Evolutionary conservation across 441 rosid genomes (phyloP), one percentile per base, ranked within the genome.

Genomic region (Daphne laureola): DNA sequence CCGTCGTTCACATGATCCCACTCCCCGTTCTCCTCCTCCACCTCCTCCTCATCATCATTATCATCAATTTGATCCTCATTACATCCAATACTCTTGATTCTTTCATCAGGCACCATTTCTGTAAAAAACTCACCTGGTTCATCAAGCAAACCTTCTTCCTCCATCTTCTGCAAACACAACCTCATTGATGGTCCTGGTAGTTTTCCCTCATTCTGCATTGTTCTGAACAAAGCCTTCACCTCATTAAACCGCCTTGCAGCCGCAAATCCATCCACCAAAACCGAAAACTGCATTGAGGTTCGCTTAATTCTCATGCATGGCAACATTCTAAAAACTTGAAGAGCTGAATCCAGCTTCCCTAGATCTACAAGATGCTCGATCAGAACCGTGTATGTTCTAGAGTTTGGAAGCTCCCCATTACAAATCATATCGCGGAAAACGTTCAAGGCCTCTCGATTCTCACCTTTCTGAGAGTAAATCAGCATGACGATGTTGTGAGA

Each of bases 221-320:
- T 91, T 52, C 64, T 49, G 49, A 88, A 77, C 72, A 92, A 72
- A 41, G 44, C 55, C 70, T 66, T 78, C 27, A 78, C 92, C 52
- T 67, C 76, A 46, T 42, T 68, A 65, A 79, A 86, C 72, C 79
- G 67, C 64, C 55, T 57, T 2, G 49, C 73, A 50, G 71, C 74
- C 42, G 68, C 76, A 57, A 84, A 75, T 8, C 80, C 79, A 65
- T 83, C 73, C 23, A 83, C 59, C 61, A 92, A 54, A 67, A 79
- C 66, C 8, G 69, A 69, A 58, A 64, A 86, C 66, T 84, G 98
- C 72, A 76, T 88, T 18, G 66, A 53, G 57, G 96, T 86, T 60
- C 90, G 68, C 42, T 86, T 82, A 27, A 83, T 78, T 66, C 98
- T 82, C 92, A 88, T 86, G 65, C 67, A 59, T 2, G 98, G 96